Evolutionary conservation across 805 yeast species (phyloP), one percentile per base, ranked within the genome.

Genomic region (Candida dajiaensis): DNA sequence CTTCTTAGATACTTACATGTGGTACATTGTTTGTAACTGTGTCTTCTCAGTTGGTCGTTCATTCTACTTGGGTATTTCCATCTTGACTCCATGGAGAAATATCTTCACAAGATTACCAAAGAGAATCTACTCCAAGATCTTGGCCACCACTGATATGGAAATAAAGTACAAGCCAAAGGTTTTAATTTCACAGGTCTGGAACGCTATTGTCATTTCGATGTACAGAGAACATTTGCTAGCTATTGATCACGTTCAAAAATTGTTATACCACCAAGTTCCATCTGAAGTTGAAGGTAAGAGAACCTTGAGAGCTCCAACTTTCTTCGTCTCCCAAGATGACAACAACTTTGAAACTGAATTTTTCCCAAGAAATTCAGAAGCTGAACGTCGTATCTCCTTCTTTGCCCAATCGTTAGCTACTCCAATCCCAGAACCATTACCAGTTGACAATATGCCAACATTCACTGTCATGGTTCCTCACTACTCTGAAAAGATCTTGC

Each of bases 371-470:
- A 81, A 92, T 69, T 89, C 97, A 40, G 99, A 94, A 71, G 99
- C 99, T 54, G 99, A 95, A 74, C 90, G 99, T 77, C 94, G 99
- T 78, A 90, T 94, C 59, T 88, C 97, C 49, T 94, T 95, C 85
- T 94, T 94, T 73, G 99, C 99, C 49, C 99, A 94, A 71, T 90
- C 98, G 11, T 77, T 94, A 69, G 95, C 99, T 44, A 94, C 99
- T 50, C 99, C 99, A 58, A 90, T 94, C 60, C 96, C 97, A 53
- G 99, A 94, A 73, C 98, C 99, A 52, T 76, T 94, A 64, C 99
- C 99, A 39, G 98, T 95, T 57, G 99, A 94, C 70, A 92, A 92
- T 76, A 94, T 94, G 99, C 99, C 99, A 55, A 92, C 98, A 12
- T 94, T 94, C 69, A 90, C 99, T 36, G 98, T 94, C 20, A 74